Evolutionary conservation across 768 basidiomycete genomes (phyloP).

Genomic region (Pulveroboletus ravenelii): DNA sequence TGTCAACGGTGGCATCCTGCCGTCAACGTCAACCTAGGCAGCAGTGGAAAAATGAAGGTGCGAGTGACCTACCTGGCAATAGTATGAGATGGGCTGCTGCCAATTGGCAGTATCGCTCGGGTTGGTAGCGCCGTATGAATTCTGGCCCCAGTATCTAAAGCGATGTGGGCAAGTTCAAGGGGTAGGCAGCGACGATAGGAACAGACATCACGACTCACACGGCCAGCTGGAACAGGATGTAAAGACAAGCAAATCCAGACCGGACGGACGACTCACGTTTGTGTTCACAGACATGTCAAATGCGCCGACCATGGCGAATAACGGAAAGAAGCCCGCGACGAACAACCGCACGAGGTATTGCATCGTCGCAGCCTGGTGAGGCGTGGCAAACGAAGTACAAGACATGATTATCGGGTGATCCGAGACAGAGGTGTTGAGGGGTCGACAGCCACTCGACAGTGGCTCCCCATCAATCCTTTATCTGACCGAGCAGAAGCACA

Average conservation of each 20-base stretch:
- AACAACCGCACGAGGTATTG: background rate
- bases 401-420: background rate
- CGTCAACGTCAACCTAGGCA: background rate
- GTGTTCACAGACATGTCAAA: slow-evolving; percentile 17
- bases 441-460: no score
- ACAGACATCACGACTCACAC: slow-evolving; percentile 4
- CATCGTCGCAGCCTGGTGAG: background rate
- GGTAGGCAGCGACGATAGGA: background rate
- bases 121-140: slow-evolving; percentile 34
- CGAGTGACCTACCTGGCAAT: slow-evolving; percentile 24
- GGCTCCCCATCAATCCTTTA: slow-evolving; percentile 5
- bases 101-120: slow-evolving; percentile 25
- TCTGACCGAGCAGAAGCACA: background rate
- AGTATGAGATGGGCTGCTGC: slow-evolving; percentile 32
- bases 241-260: background rate
- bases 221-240: slow-evolving; percentile 12
- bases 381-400: background rate
- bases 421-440: background rate
- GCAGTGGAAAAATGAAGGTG: background rate
- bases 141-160: slow-evolving; percentile 35
- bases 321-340: background rate
- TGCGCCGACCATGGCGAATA: slow-evolving; percentile 5
- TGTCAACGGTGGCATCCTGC: slow-evolving; percentile 53
- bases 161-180: background rate
- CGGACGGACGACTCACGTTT: slow-evolving; percentile 13